phyloP scores from a whole-genome alignment of 2,329 filamentous ascomycete species.

The Colletotrichum scovillei region DNA sequence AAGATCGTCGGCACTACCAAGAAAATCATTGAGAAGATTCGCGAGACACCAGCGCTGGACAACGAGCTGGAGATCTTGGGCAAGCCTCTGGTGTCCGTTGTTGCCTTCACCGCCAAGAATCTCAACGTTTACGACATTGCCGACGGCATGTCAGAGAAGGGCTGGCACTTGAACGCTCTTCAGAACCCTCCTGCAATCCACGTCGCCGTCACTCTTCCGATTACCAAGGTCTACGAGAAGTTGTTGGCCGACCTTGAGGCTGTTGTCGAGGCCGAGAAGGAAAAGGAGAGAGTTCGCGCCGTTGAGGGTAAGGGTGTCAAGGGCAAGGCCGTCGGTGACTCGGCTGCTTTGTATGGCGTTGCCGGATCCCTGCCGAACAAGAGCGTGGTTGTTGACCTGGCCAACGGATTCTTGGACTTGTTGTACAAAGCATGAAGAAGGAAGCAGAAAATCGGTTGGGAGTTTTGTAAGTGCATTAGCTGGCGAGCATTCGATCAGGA shows the following conservation, averaged over 20 bases:
- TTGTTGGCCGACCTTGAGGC: conserved; percentile 79
- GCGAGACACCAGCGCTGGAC: conserved; percentile 73
- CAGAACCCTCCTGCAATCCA: conserved; percentile 94
- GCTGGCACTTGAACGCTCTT: conserved; percentile 96
- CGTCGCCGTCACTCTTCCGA: conserved; percentile 90
- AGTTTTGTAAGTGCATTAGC: conserved; percentile 28
- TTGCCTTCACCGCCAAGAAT: conserved; percentile 86
- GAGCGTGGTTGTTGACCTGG: conserved; percentile 90
- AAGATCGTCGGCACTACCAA: conserved; percentile 90
- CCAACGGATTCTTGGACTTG: conserved; percentile 90
- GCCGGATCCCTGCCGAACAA: conserved; percentile 96
- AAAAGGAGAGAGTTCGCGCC: conserved; percentile 80
- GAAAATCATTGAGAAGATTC: conserved; percentile 81
- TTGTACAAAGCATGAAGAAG: conserved; percentile 80
- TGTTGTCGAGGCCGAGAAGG: conserved; percentile 77
- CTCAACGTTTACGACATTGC: conserved; percentile 95
- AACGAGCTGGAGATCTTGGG: conserved; percentile 84
- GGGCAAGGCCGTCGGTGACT: conserved; percentile 79
- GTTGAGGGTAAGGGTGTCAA: conserved; percentile 75
- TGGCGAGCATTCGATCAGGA: conserved; percentile 26
- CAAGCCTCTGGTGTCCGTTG: conserved; percentile 87
- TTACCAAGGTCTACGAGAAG: conserved; percentile 82
- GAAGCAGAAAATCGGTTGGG: background rate
- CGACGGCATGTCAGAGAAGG: conserved; percentile 83
- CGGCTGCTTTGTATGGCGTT: conserved; percentile 92